Conservation (phyloP, 2,329 filamentous ascomycete species). For the Lasiodiplodia sp. region DNA sequence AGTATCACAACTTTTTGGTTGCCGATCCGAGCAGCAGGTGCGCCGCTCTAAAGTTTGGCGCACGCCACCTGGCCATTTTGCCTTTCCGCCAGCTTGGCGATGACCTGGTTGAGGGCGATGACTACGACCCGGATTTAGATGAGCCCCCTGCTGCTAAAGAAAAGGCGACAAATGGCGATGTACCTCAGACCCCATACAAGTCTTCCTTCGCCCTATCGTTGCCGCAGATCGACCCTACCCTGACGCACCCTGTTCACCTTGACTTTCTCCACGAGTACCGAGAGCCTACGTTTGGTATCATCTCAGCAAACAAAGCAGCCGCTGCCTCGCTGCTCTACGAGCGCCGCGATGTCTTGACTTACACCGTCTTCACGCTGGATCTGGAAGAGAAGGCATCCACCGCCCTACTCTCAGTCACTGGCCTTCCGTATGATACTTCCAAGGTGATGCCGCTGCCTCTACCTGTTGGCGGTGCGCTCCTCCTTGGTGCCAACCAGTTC, state of each 20-base stretch:
- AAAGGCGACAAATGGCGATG: constrained; percentile 42
- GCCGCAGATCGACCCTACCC: constrained; percentile 83
- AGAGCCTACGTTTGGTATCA: constrained; percentile 94
- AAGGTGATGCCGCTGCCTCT: constrained; percentile 81
- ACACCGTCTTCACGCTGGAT: constrained; percentile 95
- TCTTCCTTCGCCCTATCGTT: constrained; percentile 93
- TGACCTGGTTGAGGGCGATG: constrained; percentile 84
- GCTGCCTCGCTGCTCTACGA: constrained; percentile 77
- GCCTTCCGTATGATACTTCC: constrained; percentile 86
- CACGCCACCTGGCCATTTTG: constrained; percentile 87
- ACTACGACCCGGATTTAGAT: constrained; percentile 85
- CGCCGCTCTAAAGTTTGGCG: constrained; percentile 90
- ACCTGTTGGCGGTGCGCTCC: constrained; percentile 85
- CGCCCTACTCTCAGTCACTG: constrained; percentile 84
- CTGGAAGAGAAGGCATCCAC: constrained; percentile 93
- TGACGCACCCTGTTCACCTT: constrained; percentile 89
- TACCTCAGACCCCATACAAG: constrained; percentile 73
- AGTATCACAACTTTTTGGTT: constrained; percentile 80
- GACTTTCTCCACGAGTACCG: constrained; percentile 96
- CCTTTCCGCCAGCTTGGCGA: constrained; percentile 88
- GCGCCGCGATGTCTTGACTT: constrained; percentile 84
- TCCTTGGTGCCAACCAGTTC: constrained; percentile 87
- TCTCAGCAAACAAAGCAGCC: constrained; percentile 77
- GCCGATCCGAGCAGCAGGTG: constrained; percentile 93
- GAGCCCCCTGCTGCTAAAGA: constrained; percentile 51